Evolutionary conservation across 176 grass and related monocot species (phyloP).

Genomic region (Ampelocalamus luodianensis): DNA sequence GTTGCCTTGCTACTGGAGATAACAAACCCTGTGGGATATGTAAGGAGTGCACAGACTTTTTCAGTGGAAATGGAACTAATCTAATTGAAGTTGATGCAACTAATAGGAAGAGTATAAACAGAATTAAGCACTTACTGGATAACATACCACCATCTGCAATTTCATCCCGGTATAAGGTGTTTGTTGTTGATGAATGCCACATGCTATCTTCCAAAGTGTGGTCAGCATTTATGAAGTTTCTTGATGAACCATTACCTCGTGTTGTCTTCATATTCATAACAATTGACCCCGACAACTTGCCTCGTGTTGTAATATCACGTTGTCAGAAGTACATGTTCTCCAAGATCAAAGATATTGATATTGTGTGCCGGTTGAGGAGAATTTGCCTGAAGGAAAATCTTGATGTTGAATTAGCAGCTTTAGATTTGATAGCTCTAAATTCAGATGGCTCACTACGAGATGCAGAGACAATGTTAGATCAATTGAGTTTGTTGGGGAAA

Average conservation of each 20-base stretch:
- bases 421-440: slow-evolving; percentile 72
- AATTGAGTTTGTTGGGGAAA: slow-evolving; percentile 63
- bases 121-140: slow-evolving; percentile 61
- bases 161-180: slow-evolving; percentile 57
- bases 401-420: slow-evolving; percentile 67
- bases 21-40: slow-evolving; percentile 83
- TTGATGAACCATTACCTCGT: slow-evolving; percentile 56
- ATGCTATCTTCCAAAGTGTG: slow-evolving; percentile 62
- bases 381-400: slow-evolving; percentile 64
- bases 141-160: slow-evolving; percentile 48
- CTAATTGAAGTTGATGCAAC: slow-evolving; percentile 80
- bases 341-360: slow-evolving; percentile 71
- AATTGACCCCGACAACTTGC: slow-evolving; percentile 57
- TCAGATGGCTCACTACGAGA: slow-evolving; percentile 71
- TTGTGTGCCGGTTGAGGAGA: slow-evolving; percentile 58
- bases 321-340: slow-evolving; percentile 70
- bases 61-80: slow-evolving; percentile 49
- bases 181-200: slow-evolving; percentile 69
- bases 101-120: slow-evolving; percentile 64
- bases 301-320: slow-evolving; percentile 57
- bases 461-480: slow-evolving; percentile 77
- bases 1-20: slow-evolving; percentile 58
- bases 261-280: slow-evolving; percentile 73
- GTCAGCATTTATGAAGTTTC: slow-evolving; percentile 75
- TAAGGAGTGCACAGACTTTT: slow-evolving; percentile 62